Percentiles rank a stretch among this genome's conserved stretches.
Conservation (phyloP, 1,139 yeast species). For the Nakaseomyces delphensis region DNA sequence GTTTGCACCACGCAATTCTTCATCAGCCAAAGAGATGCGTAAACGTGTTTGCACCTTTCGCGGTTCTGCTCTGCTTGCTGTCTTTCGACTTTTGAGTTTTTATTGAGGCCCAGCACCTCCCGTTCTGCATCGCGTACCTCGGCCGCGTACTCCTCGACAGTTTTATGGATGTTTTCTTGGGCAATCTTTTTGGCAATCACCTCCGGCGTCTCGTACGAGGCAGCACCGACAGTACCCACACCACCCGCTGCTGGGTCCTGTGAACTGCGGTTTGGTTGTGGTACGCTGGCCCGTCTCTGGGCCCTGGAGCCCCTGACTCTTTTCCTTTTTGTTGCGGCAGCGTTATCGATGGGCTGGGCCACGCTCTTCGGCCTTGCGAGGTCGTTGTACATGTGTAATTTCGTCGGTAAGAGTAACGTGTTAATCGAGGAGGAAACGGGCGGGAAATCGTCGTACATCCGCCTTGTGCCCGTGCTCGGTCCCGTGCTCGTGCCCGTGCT, state of each 20-base stretch:
- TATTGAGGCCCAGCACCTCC: constrained; percentile 25
- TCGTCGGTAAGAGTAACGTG: too few relatives aligned
- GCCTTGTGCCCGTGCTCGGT: too few relatives aligned
- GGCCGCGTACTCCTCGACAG: constrained; percentile 27
- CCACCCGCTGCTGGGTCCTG: constrained; percentile 5
- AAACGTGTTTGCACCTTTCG: constrained; percentile 65
- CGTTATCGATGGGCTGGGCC: too few relatives aligned
- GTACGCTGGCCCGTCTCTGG: too few relatives aligned
- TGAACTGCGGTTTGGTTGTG: too few relatives aligned
- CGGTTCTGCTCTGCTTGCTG: constrained; percentile 33
- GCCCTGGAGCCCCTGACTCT: too few relatives aligned
- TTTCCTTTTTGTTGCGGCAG: too few relatives aligned
- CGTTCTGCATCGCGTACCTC: constrained; percentile 28
- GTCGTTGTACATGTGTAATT: too few relatives aligned
- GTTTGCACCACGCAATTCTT: constrained; percentile 57
- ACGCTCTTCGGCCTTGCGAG: too few relatives aligned
- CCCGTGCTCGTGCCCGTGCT: too few relatives aligned
- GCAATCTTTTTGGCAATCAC: constrained; percentile 2
- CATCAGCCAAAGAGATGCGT: constrained; percentile 75
- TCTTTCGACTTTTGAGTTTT: constrained; percentile 24
- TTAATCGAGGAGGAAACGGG: constrained; percentile 1
- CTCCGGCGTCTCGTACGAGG: constrained; percentile 1
- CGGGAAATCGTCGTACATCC: too few relatives aligned
- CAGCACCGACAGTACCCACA: too few relatives aligned
- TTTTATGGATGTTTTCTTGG: constrained; percentile 8